Evolutionary conservation across 179 eudicot genomes (phyloP).

Genomic region (Actinidia chinensis): DNA sequence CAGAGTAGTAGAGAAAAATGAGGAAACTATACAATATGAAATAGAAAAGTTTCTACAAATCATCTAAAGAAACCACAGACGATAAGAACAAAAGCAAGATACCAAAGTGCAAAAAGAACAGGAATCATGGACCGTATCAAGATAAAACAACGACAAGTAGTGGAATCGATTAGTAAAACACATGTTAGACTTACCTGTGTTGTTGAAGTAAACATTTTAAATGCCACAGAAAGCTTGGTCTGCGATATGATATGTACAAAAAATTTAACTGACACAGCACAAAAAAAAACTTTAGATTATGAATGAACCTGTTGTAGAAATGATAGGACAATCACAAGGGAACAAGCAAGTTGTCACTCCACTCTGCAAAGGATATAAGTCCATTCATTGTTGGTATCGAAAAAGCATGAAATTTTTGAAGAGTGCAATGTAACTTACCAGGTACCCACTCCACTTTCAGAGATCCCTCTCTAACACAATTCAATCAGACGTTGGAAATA

Average conservation of each 20-base stretch:
- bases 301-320: background rate
- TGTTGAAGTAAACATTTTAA: slow-evolving; percentile 85
- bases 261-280: slow-evolving; percentile 62
- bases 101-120: too few relatives aligned
- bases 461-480: slow-evolving; percentile 61
- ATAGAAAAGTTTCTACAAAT: too few relatives aligned
- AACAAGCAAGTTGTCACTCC: slow-evolving; percentile 25
- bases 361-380: slow-evolving; percentile 88
- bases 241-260: slow-evolving; percentile 86
- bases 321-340: background rate
- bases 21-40: too few relatives aligned
- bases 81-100: too few relatives aligned
- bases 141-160: too few relatives aligned
- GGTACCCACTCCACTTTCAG: slow-evolving; percentile 59
- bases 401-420: slow-evolving; percentile 87
- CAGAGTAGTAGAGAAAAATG: too few relatives aligned
- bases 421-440: slow-evolving; percentile 62
- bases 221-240: slow-evolving; percentile 84
- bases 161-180: too few relatives aligned
- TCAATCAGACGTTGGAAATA: slow-evolving; percentile 76
- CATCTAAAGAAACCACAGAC: too few relatives aligned
- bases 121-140: too few relatives aligned
- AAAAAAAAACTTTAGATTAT: too few relatives aligned
- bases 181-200: slow-evolving; percentile 49
- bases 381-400: slow-evolving; percentile 79